Percentiles rank a stretch among this genome's conserved stretches.
Conservation (phyloP, 805 yeast genomes). For the Kuraishia piskuri region DNA sequence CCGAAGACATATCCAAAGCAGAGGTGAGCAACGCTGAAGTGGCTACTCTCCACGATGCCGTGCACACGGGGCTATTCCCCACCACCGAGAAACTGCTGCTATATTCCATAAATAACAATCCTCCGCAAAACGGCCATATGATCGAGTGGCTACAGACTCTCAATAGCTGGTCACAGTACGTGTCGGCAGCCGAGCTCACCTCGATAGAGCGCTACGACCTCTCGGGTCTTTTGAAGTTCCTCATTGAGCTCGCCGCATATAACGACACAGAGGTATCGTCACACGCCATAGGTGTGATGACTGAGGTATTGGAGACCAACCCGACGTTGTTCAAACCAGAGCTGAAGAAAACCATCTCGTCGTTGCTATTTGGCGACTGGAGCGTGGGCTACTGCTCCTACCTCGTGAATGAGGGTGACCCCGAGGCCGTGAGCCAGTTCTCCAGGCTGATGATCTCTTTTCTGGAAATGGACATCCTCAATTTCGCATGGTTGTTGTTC, state of each 20-base stretch:
- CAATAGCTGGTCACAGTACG: slow-evolving; percentile 27
- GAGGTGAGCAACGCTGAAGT: slow-evolving; percentile 18
- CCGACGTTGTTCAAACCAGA: slow-evolving; percentile 28
- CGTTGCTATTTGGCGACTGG: slow-evolving; percentile 36
- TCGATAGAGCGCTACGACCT: slow-evolving; percentile 19
- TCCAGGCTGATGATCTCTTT: slow-evolving; percentile 36
- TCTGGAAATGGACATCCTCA: slow-evolving; percentile 36
- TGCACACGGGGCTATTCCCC: slow-evolving; percentile 27
- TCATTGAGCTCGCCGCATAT: slow-evolving; percentile 11
- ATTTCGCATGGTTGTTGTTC: slow-evolving; percentile 30
- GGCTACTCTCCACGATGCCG: slow-evolving; percentile 25
- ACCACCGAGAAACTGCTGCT: slow-evolving; percentile 18
- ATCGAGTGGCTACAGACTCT: slow-evolving; percentile 9
- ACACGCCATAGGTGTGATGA: slow-evolving; percentile 24
- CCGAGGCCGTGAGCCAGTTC: slow-evolving; percentile 31
- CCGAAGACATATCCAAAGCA: slow-evolving; percentile 40
- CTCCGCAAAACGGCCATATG: not conserved
- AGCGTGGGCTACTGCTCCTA: slow-evolving; percentile 29
- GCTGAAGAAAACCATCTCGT: slow-evolving; percentile 21
- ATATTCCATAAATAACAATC: not conserved
- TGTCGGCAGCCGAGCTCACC: slow-evolving; percentile 27
- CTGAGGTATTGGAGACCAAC: slow-evolving; percentile 38
- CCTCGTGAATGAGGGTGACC: slow-evolving; percentile 20
- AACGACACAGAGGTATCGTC: slow-evolving; percentile 8
- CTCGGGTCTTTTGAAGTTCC: slow-evolving; percentile 8